A percentile compares a stretch with the other conserved stretches of the same genome.
phyloP scores from a whole-genome alignment of 108 stramenopile species.

The Epithemia pelagica region DNA sequence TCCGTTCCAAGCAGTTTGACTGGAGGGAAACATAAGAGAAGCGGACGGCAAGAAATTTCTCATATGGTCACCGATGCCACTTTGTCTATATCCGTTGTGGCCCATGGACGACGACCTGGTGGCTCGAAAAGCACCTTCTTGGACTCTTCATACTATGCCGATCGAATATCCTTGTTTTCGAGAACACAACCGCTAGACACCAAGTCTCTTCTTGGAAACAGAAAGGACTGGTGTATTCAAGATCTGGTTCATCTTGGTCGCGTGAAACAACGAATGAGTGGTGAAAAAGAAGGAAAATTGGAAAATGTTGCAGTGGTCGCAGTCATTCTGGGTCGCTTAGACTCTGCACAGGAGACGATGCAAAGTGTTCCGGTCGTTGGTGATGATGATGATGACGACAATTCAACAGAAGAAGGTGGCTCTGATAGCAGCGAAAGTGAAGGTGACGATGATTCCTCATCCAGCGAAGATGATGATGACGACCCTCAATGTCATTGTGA shows the following conservation, averaged over 20 bases:
- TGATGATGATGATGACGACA: conserved; percentile 35
- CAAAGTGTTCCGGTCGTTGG: conserved; percentile 23
- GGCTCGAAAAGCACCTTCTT: background rate
- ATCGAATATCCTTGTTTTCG: conserved; percentile 41
- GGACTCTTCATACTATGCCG: background rate
- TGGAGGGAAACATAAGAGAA: conserved; percentile 12
- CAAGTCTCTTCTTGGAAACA: conserved; percentile 12
- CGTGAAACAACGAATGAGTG: conserved; percentile 40
- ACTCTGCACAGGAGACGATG: background rate
- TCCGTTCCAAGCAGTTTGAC: conserved; percentile 25
- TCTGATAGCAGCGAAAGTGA: conserved; percentile 11
- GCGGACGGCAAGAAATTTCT: conserved; percentile 18
- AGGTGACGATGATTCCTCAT: conserved; percentile 19
- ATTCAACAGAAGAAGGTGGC: too few species aligned
- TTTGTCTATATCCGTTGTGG: conserved; percentile 43
- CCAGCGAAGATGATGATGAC: conserved; percentile 15
- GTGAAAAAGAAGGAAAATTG: conserved; percentile 53
- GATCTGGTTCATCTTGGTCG: conserved; percentile 65
- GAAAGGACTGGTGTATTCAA: conserved; percentile 43
- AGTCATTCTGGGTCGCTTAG: conserved; percentile 39
- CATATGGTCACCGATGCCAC: conserved; percentile 65
- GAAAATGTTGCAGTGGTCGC: conserved; percentile 69
- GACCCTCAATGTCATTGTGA: conserved; percentile 36
- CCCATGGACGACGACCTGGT: conserved; percentile 31
- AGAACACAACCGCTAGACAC: conserved; percentile 49